A percentile compares a stretch with the other conserved stretches of the same genome.
Evolutionary conservation across 768 basidiomycete species (phyloP).

Genomic region (Myochromella boudieri): DNA sequence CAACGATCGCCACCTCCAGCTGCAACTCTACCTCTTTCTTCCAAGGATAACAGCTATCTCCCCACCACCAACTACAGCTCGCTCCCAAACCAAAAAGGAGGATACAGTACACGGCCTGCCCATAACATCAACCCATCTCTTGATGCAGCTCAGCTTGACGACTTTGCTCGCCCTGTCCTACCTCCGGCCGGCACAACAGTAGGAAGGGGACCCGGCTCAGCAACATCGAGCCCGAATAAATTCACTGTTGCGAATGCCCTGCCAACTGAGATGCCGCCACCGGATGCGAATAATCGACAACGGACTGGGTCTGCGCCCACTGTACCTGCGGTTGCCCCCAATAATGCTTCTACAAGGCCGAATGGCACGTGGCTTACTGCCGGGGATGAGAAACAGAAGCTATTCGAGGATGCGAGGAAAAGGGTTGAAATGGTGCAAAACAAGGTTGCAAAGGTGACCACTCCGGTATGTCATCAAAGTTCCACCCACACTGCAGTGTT

Average conservation of each 20-base stretch:
- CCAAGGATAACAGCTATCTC: conserved; percentile 8
- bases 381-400: conserved; percentile 63
- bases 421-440: conserved; percentile 60
- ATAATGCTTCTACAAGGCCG: conserved; percentile 3
- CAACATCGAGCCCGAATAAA: conserved; percentile 21
- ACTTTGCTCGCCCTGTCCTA: conserved; percentile 12
- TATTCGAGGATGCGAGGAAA: conserved; percentile 64
- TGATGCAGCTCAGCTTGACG: conserved; percentile 16
- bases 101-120: conserved; percentile 14
- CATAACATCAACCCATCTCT: conserved; percentile 22
- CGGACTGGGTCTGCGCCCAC: conserved; percentile 1
- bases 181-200: too few relatives aligned
- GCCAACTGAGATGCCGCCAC: conserved; percentile 27
- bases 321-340: neutral
- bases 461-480: conserved; percentile 28
- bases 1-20: conserved; percentile 2
- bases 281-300: conserved; percentile 6
- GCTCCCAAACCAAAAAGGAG: conserved; percentile 15
- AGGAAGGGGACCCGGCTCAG: conserved; percentile 25
- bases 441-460: conserved; percentile 23
- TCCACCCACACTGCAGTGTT: neutral
- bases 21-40: conserved; percentile 12
- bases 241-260: conserved; percentile 42
- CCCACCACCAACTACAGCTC: neutral
- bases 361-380: conserved; percentile 48